A percentile compares a stretch with the other conserved stretches of the same genome.
Evolutionary conservation across 148 eudicot genomes (phyloP).

Genomic region (Rhododendron ferrugineum): DNA sequence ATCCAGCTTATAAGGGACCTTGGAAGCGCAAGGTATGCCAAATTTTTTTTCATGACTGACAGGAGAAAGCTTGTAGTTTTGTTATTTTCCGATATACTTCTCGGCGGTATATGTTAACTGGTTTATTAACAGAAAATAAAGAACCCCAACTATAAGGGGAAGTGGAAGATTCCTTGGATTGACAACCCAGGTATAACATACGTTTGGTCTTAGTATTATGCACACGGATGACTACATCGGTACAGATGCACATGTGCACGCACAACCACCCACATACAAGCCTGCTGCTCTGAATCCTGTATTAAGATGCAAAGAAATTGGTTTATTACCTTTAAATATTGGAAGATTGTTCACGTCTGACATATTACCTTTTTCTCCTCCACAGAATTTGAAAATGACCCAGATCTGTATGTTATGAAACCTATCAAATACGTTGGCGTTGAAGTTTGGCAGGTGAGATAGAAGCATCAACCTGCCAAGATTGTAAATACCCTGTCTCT

Average conservation of each 20-base stretch:
- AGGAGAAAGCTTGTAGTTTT: neutral
- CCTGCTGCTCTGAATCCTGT: neutral
- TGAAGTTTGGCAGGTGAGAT: conserved; percentile 86
- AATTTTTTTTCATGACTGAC: neutral
- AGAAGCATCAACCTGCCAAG: neutral
- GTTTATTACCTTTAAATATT: neutral
- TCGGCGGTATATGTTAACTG: conserved; percentile 5
- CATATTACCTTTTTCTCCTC: neutral
- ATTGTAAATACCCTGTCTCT: neutral
- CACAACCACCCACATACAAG: neutral
- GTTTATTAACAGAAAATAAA: conserved; percentile 56
- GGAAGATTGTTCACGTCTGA: neutral
- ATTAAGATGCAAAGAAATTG: conserved; percentile 2
- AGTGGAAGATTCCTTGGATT: conserved; percentile 96
- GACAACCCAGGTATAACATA: conserved; percentile 78
- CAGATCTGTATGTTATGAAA: conserved; percentile 79
- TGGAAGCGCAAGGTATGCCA: conserved; percentile 81
- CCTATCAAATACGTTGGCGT: conserved; percentile 80
- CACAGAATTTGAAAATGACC: conserved; percentile 91
- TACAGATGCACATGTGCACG: neutral
- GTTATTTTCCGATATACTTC: neutral
- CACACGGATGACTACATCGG: neutral
- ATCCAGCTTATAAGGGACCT: conserved; percentile 94
- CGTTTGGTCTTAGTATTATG: neutral
- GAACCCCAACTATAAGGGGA: conserved; percentile 92